Evolutionary conservation across 2,329 filamentous ascomycete species (phyloP).

Genomic region (Beauveria sp.): DNA sequence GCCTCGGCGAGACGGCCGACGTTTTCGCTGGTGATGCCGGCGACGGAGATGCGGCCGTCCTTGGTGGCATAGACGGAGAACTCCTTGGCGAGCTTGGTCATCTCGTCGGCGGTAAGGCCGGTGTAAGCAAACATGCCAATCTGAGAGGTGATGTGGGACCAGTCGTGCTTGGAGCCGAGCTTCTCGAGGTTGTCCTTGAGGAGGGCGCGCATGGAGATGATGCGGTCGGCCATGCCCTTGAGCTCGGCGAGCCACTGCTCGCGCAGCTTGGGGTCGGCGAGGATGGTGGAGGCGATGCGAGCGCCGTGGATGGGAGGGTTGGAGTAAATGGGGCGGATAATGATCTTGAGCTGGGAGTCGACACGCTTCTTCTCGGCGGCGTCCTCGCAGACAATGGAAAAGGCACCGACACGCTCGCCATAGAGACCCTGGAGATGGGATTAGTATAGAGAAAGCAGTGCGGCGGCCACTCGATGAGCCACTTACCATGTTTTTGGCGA

Average conservation of each 20-base stretch:
- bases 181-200: slow-evolving; percentile 93
- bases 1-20: slow-evolving; percentile 74
- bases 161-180: slow-evolving; percentile 93
- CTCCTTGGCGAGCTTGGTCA: slow-evolving; percentile 86
- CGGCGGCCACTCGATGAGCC: too few relatives aligned
- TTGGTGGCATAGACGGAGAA: slow-evolving; percentile 97
- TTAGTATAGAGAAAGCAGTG: background rate
- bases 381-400: slow-evolving; percentile 81
- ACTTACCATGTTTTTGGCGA: slow-evolving; percentile 96
- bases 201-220: slow-evolving; percentile 94
- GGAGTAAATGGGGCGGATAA: slow-evolving; percentile 94
- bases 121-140: slow-evolving; percentile 99
- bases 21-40: slow-evolving; percentile 73
- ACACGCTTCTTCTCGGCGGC: slow-evolving; percentile 90
- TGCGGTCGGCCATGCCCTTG: slow-evolving; percentile 98
- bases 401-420: slow-evolving; percentile 94
- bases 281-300: slow-evolving; percentile 84
- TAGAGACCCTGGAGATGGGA: slow-evolving; percentile 66
- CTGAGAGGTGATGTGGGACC: slow-evolving; percentile 97
- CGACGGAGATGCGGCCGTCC: slow-evolving; percentile 80
- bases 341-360: slow-evolving; percentile 96
- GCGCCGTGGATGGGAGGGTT: slow-evolving; percentile 97
- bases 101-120: slow-evolving; percentile 81
- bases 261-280: slow-evolving; percentile 79
- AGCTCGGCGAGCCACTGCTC: slow-evolving; percentile 94